A percentile compares a stretch with the other conserved stretches of the same genome.
Evolutionary conservation across 2,329 filamentous ascomycete genomes (phyloP).

Genomic region (Ceratocystiopsis brevicomis): DNA sequence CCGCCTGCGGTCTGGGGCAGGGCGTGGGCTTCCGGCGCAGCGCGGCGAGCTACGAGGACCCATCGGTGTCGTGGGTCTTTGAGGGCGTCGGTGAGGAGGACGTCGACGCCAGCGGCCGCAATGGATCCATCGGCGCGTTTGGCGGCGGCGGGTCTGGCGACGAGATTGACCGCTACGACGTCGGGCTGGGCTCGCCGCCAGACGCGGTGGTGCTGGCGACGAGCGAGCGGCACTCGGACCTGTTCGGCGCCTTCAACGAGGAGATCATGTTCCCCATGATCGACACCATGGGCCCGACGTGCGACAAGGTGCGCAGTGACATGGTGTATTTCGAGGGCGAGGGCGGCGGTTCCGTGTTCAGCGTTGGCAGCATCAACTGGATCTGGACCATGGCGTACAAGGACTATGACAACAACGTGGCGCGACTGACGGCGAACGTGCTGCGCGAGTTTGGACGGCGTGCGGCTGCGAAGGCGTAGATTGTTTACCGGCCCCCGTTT

Average conservation of each 20-base stretch:
- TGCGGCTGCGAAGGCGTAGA: too few relatives aligned
- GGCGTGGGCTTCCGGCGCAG: conserved; percentile 10
- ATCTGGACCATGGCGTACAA: conserved; percentile 11
- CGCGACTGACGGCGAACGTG: conserved; percentile 11
- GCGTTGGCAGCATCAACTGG: conserved; percentile 15
- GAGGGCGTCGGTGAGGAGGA: conserved; percentile 5
- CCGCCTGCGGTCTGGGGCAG: conserved; percentile 14
- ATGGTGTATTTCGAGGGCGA: conserved; percentile 11
- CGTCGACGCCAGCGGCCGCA: conserved; percentile 3
- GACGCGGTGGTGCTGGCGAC: conserved; percentile 14
- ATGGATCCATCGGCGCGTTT: conserved; percentile 9
- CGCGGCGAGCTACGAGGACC: not conserved
- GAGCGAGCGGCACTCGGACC: conserved; percentile 9
- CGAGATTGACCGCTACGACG: conserved; percentile 18
- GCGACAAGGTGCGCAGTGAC: conserved; percentile 10
- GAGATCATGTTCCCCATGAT: conserved; percentile 10
- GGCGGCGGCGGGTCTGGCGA: conserved; percentile 17
- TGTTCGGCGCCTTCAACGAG: conserved; percentile 11
- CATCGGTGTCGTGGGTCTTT: conserved; percentile 6
- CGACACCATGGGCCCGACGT: conserved; percentile 10
- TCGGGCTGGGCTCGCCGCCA: conserved; percentile 13
- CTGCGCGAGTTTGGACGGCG: not conserved
- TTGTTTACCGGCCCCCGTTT: too few relatives aligned
- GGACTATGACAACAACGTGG: conserved; percentile 12
- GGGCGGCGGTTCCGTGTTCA: conserved; percentile 8